Base-by-base conservation (phyloP, 805 yeast genomes). In the Teunomyces lycoperdinae region DNA sequence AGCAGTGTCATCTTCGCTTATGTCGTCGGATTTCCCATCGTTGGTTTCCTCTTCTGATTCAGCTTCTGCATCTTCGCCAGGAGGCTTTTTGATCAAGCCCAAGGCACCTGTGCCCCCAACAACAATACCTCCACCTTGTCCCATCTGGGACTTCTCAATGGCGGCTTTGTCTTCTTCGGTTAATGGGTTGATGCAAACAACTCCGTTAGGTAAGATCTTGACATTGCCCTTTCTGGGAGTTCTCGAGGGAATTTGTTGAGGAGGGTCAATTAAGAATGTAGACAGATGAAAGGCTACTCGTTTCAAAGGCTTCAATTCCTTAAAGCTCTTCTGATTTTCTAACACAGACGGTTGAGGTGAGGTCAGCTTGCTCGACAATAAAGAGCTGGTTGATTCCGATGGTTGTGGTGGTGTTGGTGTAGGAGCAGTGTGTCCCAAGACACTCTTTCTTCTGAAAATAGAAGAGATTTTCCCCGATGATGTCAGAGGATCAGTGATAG, bases 181-280 rank as follows among this genome's bases (percentile, higher is more conserved):
- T 31, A 82, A 63, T 28, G 84, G 81, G 50, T 79, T 78, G 14
- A 83, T 70, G 6, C 76, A 71, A 11, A 81, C 72, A 0, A 73
- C 64, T 0, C 87, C 88, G 55, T 74, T 76, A n/a, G 77, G 66
- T 44, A 76, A 58, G 1, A 82, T 71, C 54, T 81, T 78, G 48
- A 73, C 90, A 59, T 89, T 85, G 6, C 97, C 97, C 56, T 78
- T 76, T 54, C 84, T 75, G 5, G 97, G 97, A 50, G 76, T 78
- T 59, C 96, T 71, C 1, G 96, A 86, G 2, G 97, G 97, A 51
- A 91, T 87, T 62, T 90, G 96, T 60, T 91, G 97, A 1, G 96
- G 96, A 2, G 97, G 97, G 46, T 73, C 76, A 14, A 73, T 70
- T 34, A 70, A 59, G 47, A 73, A 73, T 0, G 76, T 71, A 34